Evolutionary conservation across 495 filamentous ascomycete species (phyloP).

Genomic region (Trichoderma orchidacearum): DNA sequence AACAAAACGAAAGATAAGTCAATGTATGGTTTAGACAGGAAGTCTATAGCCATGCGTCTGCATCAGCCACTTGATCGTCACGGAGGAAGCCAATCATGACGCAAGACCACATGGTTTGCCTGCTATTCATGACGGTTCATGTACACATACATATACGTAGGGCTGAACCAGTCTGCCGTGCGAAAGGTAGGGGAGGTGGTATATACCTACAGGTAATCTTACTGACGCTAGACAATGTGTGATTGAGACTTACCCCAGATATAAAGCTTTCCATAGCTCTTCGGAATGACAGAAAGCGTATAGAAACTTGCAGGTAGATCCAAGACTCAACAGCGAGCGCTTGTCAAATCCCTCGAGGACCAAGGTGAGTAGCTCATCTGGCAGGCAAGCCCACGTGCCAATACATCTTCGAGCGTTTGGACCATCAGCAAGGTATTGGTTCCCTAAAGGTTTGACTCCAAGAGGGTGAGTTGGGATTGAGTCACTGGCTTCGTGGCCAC

Average conservation of each 20-base stretch:
- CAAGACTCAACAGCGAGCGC: constrained; percentile 45
- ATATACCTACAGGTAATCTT: too few species aligned
- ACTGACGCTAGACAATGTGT: too few species aligned
- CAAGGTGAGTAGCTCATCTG: constrained; percentile 71
- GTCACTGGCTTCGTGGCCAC: not conserved
- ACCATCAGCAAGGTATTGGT: constrained; percentile 52
- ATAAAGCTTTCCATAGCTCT: constrained; percentile 82
- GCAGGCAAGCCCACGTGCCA: constrained; percentile 49
- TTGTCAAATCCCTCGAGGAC: constrained; percentile 65
- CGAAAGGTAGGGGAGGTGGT: too few species aligned
- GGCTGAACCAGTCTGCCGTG: too few species aligned
- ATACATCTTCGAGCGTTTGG: constrained; percentile 50
- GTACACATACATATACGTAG: too few species aligned
- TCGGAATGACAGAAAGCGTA: constrained; percentile 79
- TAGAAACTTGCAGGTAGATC: constrained; percentile 75
- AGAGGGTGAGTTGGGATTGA: constrained; percentile 69
- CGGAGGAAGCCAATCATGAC: too few species aligned
- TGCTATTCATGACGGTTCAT: too few species aligned
- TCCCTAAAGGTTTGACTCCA: constrained; percentile 77
- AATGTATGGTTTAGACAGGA: too few species aligned
- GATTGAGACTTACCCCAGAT: constrained; percentile 60
- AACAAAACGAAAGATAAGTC: too few species aligned
- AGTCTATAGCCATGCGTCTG: too few species aligned
- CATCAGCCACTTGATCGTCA: too few species aligned
- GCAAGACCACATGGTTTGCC: too few species aligned